Evolutionary conservation across 805 yeast species (phyloP), one percentile per base, ranked within the genome.

Genomic region (Lipomyces chichibuensis): DNA sequence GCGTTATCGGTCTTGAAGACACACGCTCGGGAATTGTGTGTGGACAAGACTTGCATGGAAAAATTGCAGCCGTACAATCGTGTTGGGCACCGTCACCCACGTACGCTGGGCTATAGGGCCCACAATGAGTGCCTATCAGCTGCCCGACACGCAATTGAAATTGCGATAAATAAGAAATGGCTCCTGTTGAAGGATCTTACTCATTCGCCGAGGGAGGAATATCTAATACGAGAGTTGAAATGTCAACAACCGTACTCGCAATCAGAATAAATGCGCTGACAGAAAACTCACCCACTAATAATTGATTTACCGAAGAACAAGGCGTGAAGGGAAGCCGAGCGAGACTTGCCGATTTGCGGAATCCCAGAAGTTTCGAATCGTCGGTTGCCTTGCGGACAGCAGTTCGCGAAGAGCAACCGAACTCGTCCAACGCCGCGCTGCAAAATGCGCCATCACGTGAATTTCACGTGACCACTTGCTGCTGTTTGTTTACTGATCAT

Each of bases 361-460:
- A 2, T 7, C 49, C 17, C 23, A 17, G 49, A 23, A 11, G 23
- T 17, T 43, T 43, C 17, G 49, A n/a, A 43, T 43, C 20, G 5
- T 17, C 7, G 20, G 8, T n/a, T 3, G 23, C 49, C n/a, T n/a
- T 43, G 20, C 20, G 3, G 49, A 17, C 23, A 13, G 20, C 20
- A 39, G 1, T 52, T 49, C 53, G 29, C 33, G 5, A 20, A 51
- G 23, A 14, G 35, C 20, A 20, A 32, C 29, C 7, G n/a, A 17
- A 23, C 17, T 20, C 54, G 51, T 14, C 57, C 33, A 53, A 55
- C 39, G 37, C 59, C 66, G 60, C 66, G 66, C 59, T 37, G 20
- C 32, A 25, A 25, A 13, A 54, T 53, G 59, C 66, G 66, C 27
- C 4, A 35, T 52, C 66, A 63, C 62, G 66, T 63, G 66, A 32